A percentile compares a stretch with the other conserved stretches of the same genome.
phyloP scores from a whole-genome alignment of 1,284 basidiomycete genomes.

The Hemileia vastatrix region DNA sequence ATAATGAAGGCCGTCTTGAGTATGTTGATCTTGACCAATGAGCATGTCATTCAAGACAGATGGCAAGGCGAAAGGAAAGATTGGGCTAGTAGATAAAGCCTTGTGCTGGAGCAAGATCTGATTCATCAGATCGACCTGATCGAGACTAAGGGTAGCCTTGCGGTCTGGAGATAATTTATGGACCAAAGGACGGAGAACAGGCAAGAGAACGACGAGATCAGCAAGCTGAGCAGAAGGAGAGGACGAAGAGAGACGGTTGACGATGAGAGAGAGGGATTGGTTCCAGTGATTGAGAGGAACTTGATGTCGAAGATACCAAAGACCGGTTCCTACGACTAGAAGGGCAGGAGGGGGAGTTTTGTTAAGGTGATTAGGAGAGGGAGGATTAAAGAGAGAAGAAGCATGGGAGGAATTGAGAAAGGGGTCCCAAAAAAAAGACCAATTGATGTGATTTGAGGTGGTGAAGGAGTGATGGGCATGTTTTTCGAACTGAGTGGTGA shows the following conservation, averaged over 20 bases:
- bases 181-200: slow-evolving; percentile 12
- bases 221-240: background rate
- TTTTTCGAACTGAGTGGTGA: background rate
- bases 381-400: slow-evolving; percentile 42
- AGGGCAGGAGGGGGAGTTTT: slow-evolving; percentile 50
- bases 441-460: slow-evolving; percentile 52
- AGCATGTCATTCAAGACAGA: slow-evolving; percentile 23
- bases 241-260: slow-evolving; percentile 5
- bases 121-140: slow-evolving; percentile 14
- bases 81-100: background rate
- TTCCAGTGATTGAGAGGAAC: slow-evolving; percentile 7
- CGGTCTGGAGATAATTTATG: slow-evolving; percentile 12
- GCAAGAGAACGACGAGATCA: slow-evolving; percentile 19
- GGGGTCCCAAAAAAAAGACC: slow-evolving; percentile 38
- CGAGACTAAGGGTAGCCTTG: slow-evolving; percentile 9
- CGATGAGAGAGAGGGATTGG: too few species aligned
- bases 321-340: slow-evolving; percentile 67
- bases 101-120: slow-evolving; percentile 6
- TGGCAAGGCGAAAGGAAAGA: slow-evolving; percentile 10
- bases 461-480: slow-evolving; percentile 45
- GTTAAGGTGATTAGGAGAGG: slow-evolving; percentile 25
- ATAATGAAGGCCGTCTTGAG: slow-evolving; percentile 74
- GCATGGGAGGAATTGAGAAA: slow-evolving; percentile 63
- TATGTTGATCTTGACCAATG: slow-evolving; percentile 47
- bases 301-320: slow-evolving; percentile 64